Evolutionary conservation across 1,139 yeast genomes (phyloP).

Genomic region (Zygoascus hellenicus): DNA sequence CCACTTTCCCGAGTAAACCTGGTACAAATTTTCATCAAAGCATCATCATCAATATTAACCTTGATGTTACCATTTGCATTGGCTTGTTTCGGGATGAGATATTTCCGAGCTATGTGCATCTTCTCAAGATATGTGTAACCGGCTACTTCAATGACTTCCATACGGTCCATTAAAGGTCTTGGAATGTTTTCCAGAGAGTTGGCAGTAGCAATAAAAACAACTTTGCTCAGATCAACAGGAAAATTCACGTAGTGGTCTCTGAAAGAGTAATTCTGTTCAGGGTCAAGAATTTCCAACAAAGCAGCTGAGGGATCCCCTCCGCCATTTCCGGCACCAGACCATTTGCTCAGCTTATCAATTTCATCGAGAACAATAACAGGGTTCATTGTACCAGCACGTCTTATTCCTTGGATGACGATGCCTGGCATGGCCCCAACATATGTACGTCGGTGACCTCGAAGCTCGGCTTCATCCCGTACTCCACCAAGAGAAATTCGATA

Average conservation of each 20-base stretch:
- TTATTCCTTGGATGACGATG: conserved; percentile 66
- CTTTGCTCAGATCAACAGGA: conserved; percentile 81
- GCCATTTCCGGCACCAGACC: conserved; percentile 31
- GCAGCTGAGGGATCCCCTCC: conserved; percentile 95
- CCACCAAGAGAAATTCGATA: conserved; percentile 88
- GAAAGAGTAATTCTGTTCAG: conserved; percentile 78
- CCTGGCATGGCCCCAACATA: conserved; percentile 97
- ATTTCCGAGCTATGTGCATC: conserved; percentile 62
- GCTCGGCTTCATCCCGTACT: conserved; percentile 81
- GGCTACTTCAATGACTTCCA: conserved; percentile 74
- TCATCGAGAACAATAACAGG: conserved; percentile 89
- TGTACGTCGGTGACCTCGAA: conserved; percentile 88
- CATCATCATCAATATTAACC: conserved; percentile 41
- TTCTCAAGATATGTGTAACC: conserved; percentile 84
- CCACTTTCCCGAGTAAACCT: conserved; percentile 86
- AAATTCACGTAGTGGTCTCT: conserved; percentile 84
- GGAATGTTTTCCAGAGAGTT: conserved; percentile 71
- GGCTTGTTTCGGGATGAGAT: conserved; percentile 74
- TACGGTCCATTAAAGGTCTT: conserved; percentile 76
- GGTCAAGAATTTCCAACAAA: conserved; percentile 80
- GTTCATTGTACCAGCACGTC: conserved; percentile 75
- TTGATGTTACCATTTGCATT: conserved; percentile 52
- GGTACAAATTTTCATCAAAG: conserved; percentile 56
- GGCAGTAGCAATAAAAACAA: conserved; percentile 86
- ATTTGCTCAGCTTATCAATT: conserved; percentile 62